Conservation (phyloP, 2,329 filamentous ascomycete species). For the Metarhizium humberi region DNA sequence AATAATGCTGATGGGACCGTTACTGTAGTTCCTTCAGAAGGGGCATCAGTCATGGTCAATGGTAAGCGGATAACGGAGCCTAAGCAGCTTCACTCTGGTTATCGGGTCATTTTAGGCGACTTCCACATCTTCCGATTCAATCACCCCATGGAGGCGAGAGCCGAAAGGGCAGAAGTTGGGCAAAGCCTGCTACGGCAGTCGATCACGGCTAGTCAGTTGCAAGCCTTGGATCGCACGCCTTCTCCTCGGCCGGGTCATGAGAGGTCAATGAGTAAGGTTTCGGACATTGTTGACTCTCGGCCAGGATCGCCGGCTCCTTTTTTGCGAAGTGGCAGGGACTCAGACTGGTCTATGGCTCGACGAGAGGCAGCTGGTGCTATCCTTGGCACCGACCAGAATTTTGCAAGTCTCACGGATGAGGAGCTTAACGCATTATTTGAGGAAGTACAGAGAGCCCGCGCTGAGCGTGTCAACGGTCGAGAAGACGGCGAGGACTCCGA, state of each 20-base stretch:
- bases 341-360: conserved; percentile 90
- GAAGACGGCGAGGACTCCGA: conserved; percentile 86
- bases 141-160: conserved; percentile 89
- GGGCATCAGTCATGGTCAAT: conserved; percentile 98
- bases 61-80: conserved; percentile 82
- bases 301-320: conserved; percentile 71
- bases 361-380: conserved; percentile 89
- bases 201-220: conserved; percentile 51
- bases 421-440: conserved; percentile 91
- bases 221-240: conserved; percentile 41
- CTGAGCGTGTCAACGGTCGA: conserved; percentile 59
- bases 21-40: conserved; percentile 80
- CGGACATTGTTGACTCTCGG: conserved; percentile 69
- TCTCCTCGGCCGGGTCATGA: conserved; percentile 59
- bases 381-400: conserved; percentile 83
- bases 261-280: conserved; percentile 69
- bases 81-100: conserved; percentile 80
- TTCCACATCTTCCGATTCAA: conserved; percentile 99
- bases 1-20: conserved; percentile 80
- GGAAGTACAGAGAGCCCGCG: conserved; percentile 81
- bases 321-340: conserved; percentile 59
- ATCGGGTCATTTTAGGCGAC: conserved; percentile 89
- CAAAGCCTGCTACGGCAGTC: conserved; percentile 83
- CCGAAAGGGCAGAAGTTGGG: conserved; percentile 74
- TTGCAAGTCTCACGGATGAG: conserved; percentile 82